Evolutionary conservation across 139 green algal species (phyloP).

Genomic region (Coelastrella sp.): DNA sequence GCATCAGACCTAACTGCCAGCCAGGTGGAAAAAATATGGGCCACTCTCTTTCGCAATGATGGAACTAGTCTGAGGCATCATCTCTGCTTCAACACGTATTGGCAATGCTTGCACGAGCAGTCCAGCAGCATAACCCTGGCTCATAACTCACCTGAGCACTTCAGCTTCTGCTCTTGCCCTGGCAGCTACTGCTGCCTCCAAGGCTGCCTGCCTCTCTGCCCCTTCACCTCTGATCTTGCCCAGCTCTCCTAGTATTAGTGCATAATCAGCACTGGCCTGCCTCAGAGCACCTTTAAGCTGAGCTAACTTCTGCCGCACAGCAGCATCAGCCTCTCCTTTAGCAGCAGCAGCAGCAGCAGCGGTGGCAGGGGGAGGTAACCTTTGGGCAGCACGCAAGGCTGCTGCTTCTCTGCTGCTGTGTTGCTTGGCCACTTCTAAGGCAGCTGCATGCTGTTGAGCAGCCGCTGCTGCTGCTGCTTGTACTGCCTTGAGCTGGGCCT

Average conservation of each 20-base stretch:
- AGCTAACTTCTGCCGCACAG: not conserved
- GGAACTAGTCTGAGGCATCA: not conserved
- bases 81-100: not conserved
- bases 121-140: not conserved
- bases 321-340: not conserved
- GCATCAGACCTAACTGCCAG: not conserved
- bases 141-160: not conserved
- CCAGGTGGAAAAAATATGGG: too few species aligned
- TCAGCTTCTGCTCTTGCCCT: constrained; percentile 35
- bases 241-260: constrained; percentile 41
- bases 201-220: not conserved
- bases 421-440: not conserved
- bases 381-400: not conserved
- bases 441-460: not conserved
- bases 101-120: not conserved
- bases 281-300: constrained; percentile 44
- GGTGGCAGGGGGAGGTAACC: not conserved
- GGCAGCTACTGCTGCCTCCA: constrained; percentile 19
- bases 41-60: not conserved
- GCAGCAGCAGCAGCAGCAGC: not conserved
- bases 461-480: constrained; percentile 28
- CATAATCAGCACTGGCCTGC: constrained; percentile 38
- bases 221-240: constrained; percentile 15
- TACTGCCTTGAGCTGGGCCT: constrained; percentile 18
- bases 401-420: constrained; percentile 1